A percentile compares a stretch with the other conserved stretches of the same genome.
phyloP scores from a whole-genome alignment of 352 stramenopile genomes.

The Globisporangium carolinianum region DNA sequence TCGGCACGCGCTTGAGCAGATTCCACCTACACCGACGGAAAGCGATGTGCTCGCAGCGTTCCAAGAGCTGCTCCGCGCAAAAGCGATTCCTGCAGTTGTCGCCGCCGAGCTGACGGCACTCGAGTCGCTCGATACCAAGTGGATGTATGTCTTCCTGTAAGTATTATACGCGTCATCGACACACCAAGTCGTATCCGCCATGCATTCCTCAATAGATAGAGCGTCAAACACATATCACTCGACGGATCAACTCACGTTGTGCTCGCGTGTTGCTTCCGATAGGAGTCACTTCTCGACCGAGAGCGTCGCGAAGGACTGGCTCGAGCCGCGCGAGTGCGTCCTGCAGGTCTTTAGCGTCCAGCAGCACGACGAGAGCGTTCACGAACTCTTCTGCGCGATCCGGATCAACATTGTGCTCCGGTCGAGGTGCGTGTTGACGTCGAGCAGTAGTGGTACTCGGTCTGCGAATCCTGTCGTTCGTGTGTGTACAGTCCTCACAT shows the following conservation, averaged over 20 bases:
- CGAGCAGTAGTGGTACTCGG: too few relatives aligned
- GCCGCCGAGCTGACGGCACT: slow-evolving; percentile 32
- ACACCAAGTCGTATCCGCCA: too few relatives aligned
- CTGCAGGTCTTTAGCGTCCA: slow-evolving; percentile 34
- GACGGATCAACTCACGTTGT: not conserved
- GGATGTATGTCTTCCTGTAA: slow-evolving; percentile 66
- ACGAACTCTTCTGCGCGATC: slow-evolving; percentile 52
- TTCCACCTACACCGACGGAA: slow-evolving; percentile 31
- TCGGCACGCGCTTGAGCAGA: slow-evolving; percentile 17
- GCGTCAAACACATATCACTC: not conserved
- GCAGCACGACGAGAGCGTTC: slow-evolving; percentile 22
- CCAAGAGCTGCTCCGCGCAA: slow-evolving; percentile 30
- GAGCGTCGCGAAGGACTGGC: slow-evolving; percentile 31
- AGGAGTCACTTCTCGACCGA: slow-evolving; percentile 39
- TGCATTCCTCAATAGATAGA: too few relatives aligned
- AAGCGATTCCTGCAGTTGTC: slow-evolving; percentile 18
- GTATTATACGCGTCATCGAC: slow-evolving; percentile 5
- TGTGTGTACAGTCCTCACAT: not conserved
- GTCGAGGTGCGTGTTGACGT: slow-evolving; percentile 22
- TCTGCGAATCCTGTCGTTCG: too few relatives aligned
- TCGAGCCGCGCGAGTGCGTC: slow-evolving; percentile 46
- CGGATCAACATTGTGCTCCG: slow-evolving; percentile 56
- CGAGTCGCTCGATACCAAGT: slow-evolving; percentile 55
- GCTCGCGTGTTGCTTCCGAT: not conserved
- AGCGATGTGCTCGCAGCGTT: slow-evolving; percentile 37